A percentile compares a stretch with the other conserved stretches of the same genome.
These are phyloP conservation scores for Asterella californica DNA, from an alignment of 225 moss, liverwort and hornwort species.

Conservation along the genomic window DNA sequence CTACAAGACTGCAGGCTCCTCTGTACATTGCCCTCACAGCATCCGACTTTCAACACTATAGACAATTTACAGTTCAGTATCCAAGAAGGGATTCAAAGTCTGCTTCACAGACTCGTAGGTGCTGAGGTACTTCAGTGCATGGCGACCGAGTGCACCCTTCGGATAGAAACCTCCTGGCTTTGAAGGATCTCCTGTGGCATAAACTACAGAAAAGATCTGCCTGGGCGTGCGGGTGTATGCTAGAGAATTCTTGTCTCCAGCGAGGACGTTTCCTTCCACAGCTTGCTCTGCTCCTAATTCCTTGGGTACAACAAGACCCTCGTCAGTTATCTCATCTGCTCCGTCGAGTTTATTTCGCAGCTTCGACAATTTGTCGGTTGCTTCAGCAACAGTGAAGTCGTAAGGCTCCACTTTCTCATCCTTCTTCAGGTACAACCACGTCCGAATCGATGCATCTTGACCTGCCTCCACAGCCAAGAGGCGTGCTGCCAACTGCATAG, in stretches of 20 bases:
- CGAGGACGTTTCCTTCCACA: conserved; percentile 40
- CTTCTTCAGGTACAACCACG: conserved; percentile 50
- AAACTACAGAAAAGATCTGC: conserved; percentile 55
- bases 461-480: conserved; percentile 66
- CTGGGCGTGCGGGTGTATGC: conserved; percentile 49
- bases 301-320: conserved; percentile 58
- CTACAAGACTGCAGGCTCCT: neutral
- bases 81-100: conserved; percentile 17
- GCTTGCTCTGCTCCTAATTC: conserved; percentile 36
- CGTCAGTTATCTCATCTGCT: conserved; percentile 41
- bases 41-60: neutral
- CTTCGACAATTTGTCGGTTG: conserved; percentile 49
- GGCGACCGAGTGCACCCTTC: conserved; percentile 35
- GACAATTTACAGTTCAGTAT: neutral
- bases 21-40: neutral
- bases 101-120: conserved; percentile 35
- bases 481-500: conserved; percentile 49
- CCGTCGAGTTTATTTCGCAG: conserved; percentile 32
- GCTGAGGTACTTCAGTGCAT: conserved; percentile 16
- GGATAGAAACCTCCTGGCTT: conserved; percentile 68
- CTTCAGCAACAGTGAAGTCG: conserved; percentile 49
- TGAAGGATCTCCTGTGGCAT: conserved; percentile 51
- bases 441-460: conserved; percentile 62
- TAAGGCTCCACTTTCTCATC: conserved; percentile 44
- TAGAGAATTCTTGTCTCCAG: conserved; percentile 39